phyloP scores from a whole-genome alignment of 2,329 filamentous ascomycete species.

The Xylariomycetidae sp. region DNA sequence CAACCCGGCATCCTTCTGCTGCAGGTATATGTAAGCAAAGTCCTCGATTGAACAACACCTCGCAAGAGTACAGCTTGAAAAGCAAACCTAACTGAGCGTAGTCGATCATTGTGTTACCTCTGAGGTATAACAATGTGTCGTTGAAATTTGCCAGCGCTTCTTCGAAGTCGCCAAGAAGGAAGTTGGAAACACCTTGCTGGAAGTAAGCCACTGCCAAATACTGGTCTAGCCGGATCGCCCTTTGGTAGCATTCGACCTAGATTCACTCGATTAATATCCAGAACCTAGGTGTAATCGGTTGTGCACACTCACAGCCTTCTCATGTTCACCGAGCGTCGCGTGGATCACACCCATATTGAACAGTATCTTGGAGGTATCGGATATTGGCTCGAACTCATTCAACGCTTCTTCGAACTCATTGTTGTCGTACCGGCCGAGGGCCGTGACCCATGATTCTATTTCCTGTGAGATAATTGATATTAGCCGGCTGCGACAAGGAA shows the following conservation, averaged over 20 bases:
- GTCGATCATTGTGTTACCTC: constrained; percentile 96
- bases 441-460: constrained; percentile 97
- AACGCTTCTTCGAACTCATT: constrained; percentile 94
- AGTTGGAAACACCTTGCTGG: constrained; percentile 97
- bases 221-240: constrained; percentile 83
- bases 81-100: constrained; percentile 93
- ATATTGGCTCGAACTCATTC: constrained; percentile 76
- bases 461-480: too few relatives aligned
- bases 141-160: constrained; percentile 98
- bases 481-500: too few relatives aligned
- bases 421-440: constrained; percentile 88
- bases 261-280: not conserved
- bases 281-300: not conserved
- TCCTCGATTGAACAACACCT: constrained; percentile 94
- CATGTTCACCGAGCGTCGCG: constrained; percentile 91
- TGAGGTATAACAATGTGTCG: constrained; percentile 88
- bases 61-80: constrained; percentile 96
- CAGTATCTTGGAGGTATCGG: constrained; percentile 94
- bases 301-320: constrained; percentile 71
- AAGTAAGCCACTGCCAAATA: constrained; percentile 98
- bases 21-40: constrained; percentile 96
- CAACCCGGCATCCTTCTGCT: constrained; percentile 85
- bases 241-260: constrained; percentile 92
- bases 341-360: constrained; percentile 99
- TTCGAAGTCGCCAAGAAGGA: constrained; percentile 93